Percentiles rank a stretch among this genome's conserved stretches.
Evolutionary conservation across 2,329 filamentous ascomycete genomes (phyloP).

Genomic region (Diaporthe amygdali): DNA sequence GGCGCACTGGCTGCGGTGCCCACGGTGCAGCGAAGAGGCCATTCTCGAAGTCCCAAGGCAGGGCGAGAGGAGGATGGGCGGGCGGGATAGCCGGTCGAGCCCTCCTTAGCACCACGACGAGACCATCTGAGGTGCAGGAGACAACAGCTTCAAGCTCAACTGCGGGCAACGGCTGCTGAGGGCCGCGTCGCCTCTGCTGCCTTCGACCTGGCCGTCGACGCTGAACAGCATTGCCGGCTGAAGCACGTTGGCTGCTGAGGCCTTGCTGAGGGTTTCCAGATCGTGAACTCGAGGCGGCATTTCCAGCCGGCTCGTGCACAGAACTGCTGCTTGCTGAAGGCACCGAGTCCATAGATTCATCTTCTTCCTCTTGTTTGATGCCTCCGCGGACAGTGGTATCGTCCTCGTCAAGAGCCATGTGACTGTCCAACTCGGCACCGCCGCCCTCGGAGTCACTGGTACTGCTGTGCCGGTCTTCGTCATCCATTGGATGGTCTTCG

Average conservation of each 20-base stretch:
- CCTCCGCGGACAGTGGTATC: conserved; percentile 34
- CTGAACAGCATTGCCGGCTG: background rate
- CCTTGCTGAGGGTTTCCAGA: conserved; percentile 14
- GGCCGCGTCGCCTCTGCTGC: conserved; percentile 16
- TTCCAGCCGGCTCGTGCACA: background rate
- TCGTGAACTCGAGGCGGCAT: conserved; percentile 30
- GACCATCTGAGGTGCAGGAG: conserved; percentile 86
- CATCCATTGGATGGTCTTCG: conserved; percentile 43
- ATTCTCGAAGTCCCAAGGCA: conserved; percentile 54
- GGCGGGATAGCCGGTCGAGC: conserved; percentile 74
- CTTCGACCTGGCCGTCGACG: background rate
- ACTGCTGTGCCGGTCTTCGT: conserved; percentile 33
- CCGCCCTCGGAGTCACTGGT: conserved; percentile 49
- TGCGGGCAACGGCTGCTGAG: conserved; percentile 42
- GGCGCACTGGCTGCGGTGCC: conserved; percentile 70
- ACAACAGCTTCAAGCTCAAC: conserved; percentile 89
- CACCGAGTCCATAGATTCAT: conserved; percentile 16
- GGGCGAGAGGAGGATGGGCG: conserved; percentile 52
- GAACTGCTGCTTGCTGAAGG: conserved; percentile 21
- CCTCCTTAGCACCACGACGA: conserved; percentile 80
- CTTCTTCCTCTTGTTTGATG: conserved; percentile 40
- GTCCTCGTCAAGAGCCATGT: conserved; percentile 48
- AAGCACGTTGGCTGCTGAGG: background rate
- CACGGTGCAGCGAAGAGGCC: conserved; percentile 83
- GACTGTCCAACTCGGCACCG: conserved; percentile 48